Evolutionary conservation across 2,329 filamentous ascomycete species (phyloP), one percentile per base, ranked within the genome.

Genomic region (Pseudofabraea citricarpa): DNA sequence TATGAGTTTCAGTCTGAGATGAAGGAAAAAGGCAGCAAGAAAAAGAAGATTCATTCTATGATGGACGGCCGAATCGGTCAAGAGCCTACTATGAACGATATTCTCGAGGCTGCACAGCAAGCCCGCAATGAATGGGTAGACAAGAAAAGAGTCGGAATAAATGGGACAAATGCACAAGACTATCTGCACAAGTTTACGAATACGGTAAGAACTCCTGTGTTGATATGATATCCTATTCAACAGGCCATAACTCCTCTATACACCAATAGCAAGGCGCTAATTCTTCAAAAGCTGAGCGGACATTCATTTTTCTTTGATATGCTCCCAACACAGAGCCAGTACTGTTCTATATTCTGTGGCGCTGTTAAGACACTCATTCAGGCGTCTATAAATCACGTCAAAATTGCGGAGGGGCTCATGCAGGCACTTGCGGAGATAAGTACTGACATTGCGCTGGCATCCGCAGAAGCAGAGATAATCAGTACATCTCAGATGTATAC

Each of bases 261-360:
- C 13, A 12, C 5, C 27, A 31, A 12, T n/a, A 15, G 16, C 8
- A 8, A 5, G 16, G 27, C 10, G 10, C 27, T 31, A 15, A 31
- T 31, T 31, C 13, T 5, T 5, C 5, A 5, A 4, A n/a, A 31
- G 0, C 19, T 61, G 10, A 37, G 56, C 39, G 52, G 56, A 0
- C 59, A 62, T 20, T 50, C 47, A 5, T 20, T 48, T 1, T 45
- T 61, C 0, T 19, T 63, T 6, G 36, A 57, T n/a, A 38, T 61
- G 7, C 50, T 63, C 0, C 58, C 59, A 0, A 49, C 56, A 4
- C 54, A 56, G 2, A 61, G 54, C 16, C 53, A 62, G 37, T 62
- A 62, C 16, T 52, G 59, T 3, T 60, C 57, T 0, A 43, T 63
- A 0, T 61, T 62, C n/a, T 51, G 56, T 2, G 59, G 59, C 1